Conservation (phyloP, 1,139 yeast genomes). For the Candida sanyaensis region DNA sequence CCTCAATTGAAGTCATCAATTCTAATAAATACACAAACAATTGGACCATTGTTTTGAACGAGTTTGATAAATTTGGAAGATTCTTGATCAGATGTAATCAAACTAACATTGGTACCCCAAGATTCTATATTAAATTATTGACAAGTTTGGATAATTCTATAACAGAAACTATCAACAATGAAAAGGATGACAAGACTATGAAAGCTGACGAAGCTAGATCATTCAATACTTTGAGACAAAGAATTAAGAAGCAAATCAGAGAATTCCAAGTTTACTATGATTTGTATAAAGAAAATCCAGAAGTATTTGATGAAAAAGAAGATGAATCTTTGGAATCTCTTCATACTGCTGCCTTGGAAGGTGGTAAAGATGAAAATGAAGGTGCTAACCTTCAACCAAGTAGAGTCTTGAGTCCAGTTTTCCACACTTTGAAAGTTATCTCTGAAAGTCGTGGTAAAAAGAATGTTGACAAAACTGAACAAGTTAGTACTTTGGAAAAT, state of each 20-base stretch:
- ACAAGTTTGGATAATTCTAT: slow-evolving; percentile 75
- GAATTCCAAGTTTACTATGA: slow-evolving; percentile 63
- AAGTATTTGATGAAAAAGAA: slow-evolving; percentile 61
- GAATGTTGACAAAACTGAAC: slow-evolving; percentile 83
- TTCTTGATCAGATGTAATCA: slow-evolving; percentile 68
- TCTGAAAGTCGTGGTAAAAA: slow-evolving; percentile 95
- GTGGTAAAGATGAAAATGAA: slow-evolving; percentile 18
- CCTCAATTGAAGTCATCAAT: slow-evolving; percentile 67
- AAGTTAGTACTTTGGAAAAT: slow-evolving; percentile 68
- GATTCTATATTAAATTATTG: slow-evolving; percentile 66
- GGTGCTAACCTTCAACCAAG: slow-evolving; percentile 19
- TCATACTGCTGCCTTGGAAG: slow-evolving; percentile 9
- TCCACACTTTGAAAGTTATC: slow-evolving; percentile 72
- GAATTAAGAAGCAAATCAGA: slow-evolving; percentile 78
- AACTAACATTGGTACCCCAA: slow-evolving; percentile 74
- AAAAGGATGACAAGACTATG: slow-evolving; percentile 67
- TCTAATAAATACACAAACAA: slow-evolving; percentile 70
- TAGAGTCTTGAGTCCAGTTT: slow-evolving; percentile 51
- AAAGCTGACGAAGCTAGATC: slow-evolving; percentile 87
- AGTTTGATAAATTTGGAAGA: slow-evolving; percentile 78
- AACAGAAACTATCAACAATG: slow-evolving; percentile 55
- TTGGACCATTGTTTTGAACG: slow-evolving; percentile 76
- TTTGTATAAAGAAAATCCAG: slow-evolving; percentile 70
- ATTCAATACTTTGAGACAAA: slow-evolving; percentile 84
- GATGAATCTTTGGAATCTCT: slow-evolving; percentile 46